Conservation (phyloP, 352 stramenopile genomes). For the Phytopythium kandeliae region DNA sequence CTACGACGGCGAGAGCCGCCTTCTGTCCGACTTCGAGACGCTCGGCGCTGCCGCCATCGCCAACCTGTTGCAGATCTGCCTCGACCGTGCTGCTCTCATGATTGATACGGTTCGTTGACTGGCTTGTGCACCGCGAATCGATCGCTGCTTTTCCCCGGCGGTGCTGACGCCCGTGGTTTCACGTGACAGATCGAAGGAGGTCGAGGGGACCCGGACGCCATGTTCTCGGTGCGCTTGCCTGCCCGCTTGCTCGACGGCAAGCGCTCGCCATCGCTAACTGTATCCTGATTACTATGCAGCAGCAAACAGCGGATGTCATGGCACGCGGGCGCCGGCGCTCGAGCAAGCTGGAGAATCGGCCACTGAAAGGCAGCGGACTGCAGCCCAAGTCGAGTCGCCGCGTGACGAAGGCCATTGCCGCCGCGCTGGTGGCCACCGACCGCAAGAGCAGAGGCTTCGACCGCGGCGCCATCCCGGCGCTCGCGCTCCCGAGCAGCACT, state of each 20-base stretch:
- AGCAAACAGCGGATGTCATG: neutral
- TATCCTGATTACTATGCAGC: neutral
- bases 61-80: slow-evolving; percentile 63
- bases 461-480: slow-evolving; percentile 18
- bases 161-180: neutral
- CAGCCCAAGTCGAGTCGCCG: slow-evolving; percentile 5
- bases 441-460: slow-evolving; percentile 34
- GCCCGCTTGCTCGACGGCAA: too few relatives aligned
- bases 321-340: slow-evolving; percentile 17
- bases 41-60: slow-evolving; percentile 57
- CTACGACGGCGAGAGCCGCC: slow-evolving; percentile 36
- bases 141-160: too few relatives aligned
- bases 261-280: too few relatives aligned
- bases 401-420: slow-evolving; percentile 12
- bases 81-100: slow-evolving; percentile 62
- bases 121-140: too few relatives aligned
- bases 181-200: slow-evolving; percentile 50
- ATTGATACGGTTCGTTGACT: slow-evolving; percentile 53
- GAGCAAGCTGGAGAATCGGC: slow-evolving; percentile 8
- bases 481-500: neutral
- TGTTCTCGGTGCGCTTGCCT: slow-evolving; percentile 29
- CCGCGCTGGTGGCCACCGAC: slow-evolving; percentile 13
- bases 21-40: slow-evolving; percentile 67
- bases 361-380: neutral
- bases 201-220: slow-evolving; percentile 54